These are phyloP conservation scores for Scopulariopsis brevicaulis DNA, from an alignment of 2,329 filamentous ascomycete genomes.

Conservation along the genomic window DNA sequence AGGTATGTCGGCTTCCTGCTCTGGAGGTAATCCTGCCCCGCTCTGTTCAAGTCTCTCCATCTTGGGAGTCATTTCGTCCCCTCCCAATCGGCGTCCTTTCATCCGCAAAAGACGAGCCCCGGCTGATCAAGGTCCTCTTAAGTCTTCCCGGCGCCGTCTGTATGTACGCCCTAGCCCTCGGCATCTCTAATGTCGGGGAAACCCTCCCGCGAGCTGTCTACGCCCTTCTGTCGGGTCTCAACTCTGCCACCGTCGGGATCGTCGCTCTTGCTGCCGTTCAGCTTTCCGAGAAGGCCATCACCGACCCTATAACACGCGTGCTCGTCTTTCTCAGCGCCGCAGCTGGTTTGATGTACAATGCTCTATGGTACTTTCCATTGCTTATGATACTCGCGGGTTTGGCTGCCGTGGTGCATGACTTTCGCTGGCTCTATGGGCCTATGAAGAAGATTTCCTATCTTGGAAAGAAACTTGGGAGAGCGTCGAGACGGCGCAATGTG, in stretches of 20 bases:
- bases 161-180: conserved; percentile 57
- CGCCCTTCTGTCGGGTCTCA: conserved; percentile 59
- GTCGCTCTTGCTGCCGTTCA: conserved; percentile 59
- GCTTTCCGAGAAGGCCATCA: conserved; percentile 56
- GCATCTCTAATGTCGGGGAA: conserved; percentile 47
- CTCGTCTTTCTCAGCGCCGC: conserved; percentile 52
- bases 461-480: background rate
- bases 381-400: conserved; percentile 47
- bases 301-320: conserved; percentile 48
- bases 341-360: conserved; percentile 59
- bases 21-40: too few relatives aligned
- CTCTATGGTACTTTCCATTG: conserved; percentile 64
- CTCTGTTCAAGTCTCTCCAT: too few relatives aligned
- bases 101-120: too few relatives aligned
- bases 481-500: too few relatives aligned
- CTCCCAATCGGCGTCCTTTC: too few relatives aligned
- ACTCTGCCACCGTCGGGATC: conserved; percentile 61
- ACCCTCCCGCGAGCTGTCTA: conserved; percentile 52
- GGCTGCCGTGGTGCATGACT: conserved; percentile 43
- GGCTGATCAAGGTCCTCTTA: too few relatives aligned
- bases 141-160: conserved; percentile 58
- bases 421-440: conserved; percentile 30
- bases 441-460: background rate
- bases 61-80: too few relatives aligned
- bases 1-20: too few relatives aligned